phyloP scores from a whole-genome alignment of 1,139 yeast genomes.

The Chernovozyma aurita region DNA sequence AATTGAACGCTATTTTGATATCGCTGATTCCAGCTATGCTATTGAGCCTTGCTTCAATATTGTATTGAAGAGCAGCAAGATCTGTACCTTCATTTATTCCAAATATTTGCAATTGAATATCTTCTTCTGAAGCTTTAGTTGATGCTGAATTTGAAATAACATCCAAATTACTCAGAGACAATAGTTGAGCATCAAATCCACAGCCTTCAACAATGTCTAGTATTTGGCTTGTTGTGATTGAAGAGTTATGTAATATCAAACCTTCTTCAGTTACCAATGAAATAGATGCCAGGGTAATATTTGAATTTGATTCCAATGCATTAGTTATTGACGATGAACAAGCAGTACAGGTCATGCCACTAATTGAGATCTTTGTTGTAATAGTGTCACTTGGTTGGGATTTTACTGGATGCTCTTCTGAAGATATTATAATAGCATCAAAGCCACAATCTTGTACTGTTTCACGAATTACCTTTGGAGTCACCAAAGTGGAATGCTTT shows the following conservation, averaged over 20 bases:
- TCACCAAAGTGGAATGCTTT: slow-evolving; percentile 5
- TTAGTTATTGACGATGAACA: slow-evolving; percentile 64
- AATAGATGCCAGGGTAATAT: slow-evolving; percentile 51
- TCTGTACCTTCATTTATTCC: slow-evolving; percentile 29
- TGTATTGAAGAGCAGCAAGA: slow-evolving; percentile 27
- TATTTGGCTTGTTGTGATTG: slow-evolving; percentile 30
- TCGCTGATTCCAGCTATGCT: slow-evolving; percentile 27
- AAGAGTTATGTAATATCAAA: slow-evolving; percentile 40
- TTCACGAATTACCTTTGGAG: slow-evolving; percentile 12
- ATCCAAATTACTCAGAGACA: too few species aligned
- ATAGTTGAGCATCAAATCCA: slow-evolving; percentile 60
- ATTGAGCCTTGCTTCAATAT: slow-evolving; percentile 35
- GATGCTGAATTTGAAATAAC: slow-evolving; percentile 5
- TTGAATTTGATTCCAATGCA: slow-evolving; percentile 44
- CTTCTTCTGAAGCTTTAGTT: slow-evolving; percentile 11
- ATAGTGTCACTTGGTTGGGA: background rate
- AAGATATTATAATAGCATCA: slow-evolving; percentile 20
- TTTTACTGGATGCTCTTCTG: background rate
- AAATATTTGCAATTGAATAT: slow-evolving; percentile 26
- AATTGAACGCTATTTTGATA: slow-evolving; percentile 19
- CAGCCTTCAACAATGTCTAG: slow-evolving; percentile 58
- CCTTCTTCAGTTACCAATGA: slow-evolving; percentile 77
- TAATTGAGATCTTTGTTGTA: slow-evolving; percentile 29
- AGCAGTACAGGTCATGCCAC: slow-evolving; percentile 88
- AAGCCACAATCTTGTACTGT: slow-evolving; percentile 36